Evolutionary conservation across 768 basidiomycete species (phyloP), one percentile per base, ranked within the genome.

Genomic region (Mycena albidolilacea): DNA sequence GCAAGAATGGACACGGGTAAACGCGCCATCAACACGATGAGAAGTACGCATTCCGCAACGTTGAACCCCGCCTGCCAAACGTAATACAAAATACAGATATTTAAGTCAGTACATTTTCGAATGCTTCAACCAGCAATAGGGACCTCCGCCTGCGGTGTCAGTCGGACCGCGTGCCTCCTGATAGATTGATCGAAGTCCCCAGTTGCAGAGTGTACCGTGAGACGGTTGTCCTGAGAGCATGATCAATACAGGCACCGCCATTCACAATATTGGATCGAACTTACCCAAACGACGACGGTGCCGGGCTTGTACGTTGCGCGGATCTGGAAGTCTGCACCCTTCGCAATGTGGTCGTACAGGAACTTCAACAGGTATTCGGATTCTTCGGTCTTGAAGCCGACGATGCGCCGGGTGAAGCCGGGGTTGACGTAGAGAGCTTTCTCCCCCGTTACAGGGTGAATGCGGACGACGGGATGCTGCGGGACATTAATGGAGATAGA

Each of bases 391-490:
- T 87, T 88, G 82, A 83, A 89, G 7, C 90, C 89, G 55, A 90
- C 88, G 77, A 90, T 90, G 74, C 82, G 83, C 39, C 81, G 79
- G 4, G 89, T 89, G 83, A 90, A 90, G 39, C 86, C 87, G 65
- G 84, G 84, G 80, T 90, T 90, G 80, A 91, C 81, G 76, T 88
- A 90, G 21, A 91, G 81, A 1, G 87, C 88, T 80, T 91, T 90
- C 78, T 90, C 87, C n/a, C 89, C 89, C 0, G 91, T 91, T 0
- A 87, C 88, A 19, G 90, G 91, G 78, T 91, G 90, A 15, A 84
- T 81, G 69, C 90, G 87, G 70, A 91, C 89, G 75, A 90, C 65
- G 7, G 89, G 88, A 79, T 89, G 90, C 86, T 87, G 74, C 15
- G 64, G 12, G 9, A 58, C 30, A 57, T 64, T 67, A 57, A 52